Evolutionary conservation across 2,329 filamentous ascomycete species (phyloP), one percentile per base, ranked within the genome.

Genomic region (Colletotrichum shisoi): DNA sequence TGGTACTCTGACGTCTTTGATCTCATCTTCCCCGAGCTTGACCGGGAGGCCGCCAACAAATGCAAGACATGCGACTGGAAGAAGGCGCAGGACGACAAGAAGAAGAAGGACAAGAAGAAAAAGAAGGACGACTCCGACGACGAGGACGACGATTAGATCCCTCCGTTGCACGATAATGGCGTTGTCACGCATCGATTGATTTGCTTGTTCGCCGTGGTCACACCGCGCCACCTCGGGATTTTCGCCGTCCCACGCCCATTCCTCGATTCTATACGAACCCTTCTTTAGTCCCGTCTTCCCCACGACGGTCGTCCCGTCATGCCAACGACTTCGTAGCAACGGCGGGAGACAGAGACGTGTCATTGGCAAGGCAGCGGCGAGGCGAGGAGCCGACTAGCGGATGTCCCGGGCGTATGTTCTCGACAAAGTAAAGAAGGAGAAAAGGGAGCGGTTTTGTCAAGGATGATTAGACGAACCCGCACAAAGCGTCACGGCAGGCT

Each of bases 1-100:
- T 99, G 95, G 95, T 99, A 98, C 82, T 86, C 86, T 7, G 93
- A 99, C 71, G 92, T 99, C 57, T 98, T 97, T 77, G 87, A 94
- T 70, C 84, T 97, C 69, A 89, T 98, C 72, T 99, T 99, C 83
- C 89, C 92, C 44, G 83, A 91, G 70, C 79, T 98, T 19, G 91
- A 97, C 79, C 84, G 82, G 69, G 85, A 90, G 48, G 80, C 87
- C 68, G 93, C 91, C 69, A 95, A 91, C 78, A 86, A 84, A 71
- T 95, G 92, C 88, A 89, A 90, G 75, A 79, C 83, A 53, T 80
- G 79, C 74, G 82, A 85, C 71, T 81, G 79, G 80, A 84, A 87
- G 71, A 82, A 85, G 73, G 74, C 81, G 54, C 74, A 83, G 71
- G 77, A 78, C 69, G 75, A 79, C 52, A 76, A 80, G 54, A 77